Conservation (phyloP, 805 yeast genomes). For the Candida tammaniensis region DNA sequence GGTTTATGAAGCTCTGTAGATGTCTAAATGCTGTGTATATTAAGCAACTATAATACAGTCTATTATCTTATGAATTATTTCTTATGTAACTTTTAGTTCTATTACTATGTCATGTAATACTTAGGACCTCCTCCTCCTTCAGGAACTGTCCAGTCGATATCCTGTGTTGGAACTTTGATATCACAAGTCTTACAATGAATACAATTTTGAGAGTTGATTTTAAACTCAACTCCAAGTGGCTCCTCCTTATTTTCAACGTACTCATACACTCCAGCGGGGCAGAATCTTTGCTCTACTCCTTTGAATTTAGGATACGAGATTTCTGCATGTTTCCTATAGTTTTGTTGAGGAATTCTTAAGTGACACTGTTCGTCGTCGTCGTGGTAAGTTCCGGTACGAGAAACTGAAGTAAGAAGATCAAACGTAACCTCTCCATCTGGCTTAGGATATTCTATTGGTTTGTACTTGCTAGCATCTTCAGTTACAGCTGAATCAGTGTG, state of each 20-base stretch:
- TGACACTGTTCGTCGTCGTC: conserved; percentile 93
- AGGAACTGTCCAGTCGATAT: conserved; percentile 94
- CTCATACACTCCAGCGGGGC: conserved; percentile 99
- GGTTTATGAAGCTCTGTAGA: conserved; percentile 1
- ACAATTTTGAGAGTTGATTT: conserved; percentile 95
- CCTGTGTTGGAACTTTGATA: conserved; percentile 93
- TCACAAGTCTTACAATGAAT: conserved; percentile 99
- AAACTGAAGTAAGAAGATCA: conserved; percentile 90
- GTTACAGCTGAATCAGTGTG: conserved; percentile 75
- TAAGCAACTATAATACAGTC: neutral
- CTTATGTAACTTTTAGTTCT: neutral
- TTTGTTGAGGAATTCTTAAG: conserved; percentile 61
- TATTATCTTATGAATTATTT: no score
- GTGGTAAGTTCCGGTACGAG: conserved; percentile 94
- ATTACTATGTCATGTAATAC: conserved; percentile 67
- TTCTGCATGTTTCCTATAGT: conserved; percentile 63
- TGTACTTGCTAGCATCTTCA: conserved; percentile 58
- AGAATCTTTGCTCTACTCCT: conserved; percentile 89
- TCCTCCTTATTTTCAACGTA: conserved; percentile 67
- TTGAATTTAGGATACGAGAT: conserved; percentile 69
- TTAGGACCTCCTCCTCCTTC: conserved; percentile 99
- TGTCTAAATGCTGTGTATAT: neutral
- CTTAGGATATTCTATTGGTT: conserved; percentile 85
- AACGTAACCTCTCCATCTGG: conserved; percentile 93
- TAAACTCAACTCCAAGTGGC: conserved; percentile 71